phyloP scores from a whole-genome alignment of 345 rosid genomes.

The Eucalyptus erythrocorys region DNA sequence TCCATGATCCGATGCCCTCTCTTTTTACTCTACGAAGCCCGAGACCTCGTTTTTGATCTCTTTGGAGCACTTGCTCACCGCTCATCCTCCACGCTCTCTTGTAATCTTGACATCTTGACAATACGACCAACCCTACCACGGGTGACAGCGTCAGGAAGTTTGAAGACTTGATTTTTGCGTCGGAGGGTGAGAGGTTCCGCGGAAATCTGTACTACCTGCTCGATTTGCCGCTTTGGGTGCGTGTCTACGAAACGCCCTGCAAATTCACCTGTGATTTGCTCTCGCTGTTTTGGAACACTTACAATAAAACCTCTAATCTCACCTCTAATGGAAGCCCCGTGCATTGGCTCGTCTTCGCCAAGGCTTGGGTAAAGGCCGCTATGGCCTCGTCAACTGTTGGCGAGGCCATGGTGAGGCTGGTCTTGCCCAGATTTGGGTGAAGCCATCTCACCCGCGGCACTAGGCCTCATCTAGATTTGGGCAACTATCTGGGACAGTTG shows the following conservation, averaged over 20 bases:
- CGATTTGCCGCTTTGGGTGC: conserved; percentile 53
- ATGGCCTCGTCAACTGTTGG: too few relatives aligned
- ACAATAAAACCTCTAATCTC: conserved; percentile 60
- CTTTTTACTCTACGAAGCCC: not conserved
- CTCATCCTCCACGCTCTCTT: not conserved
- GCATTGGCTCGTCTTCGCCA: conserved; percentile 77
- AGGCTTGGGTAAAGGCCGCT: too few relatives aligned
- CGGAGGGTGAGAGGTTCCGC: conserved; percentile 29
- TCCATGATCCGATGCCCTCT: not conserved
- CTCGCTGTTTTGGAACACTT: conserved; percentile 56
- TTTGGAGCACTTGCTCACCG: conserved; percentile 35
- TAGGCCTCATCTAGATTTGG: too few relatives aligned
- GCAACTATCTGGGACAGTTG: too few relatives aligned
- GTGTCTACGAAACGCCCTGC: conserved; percentile 79
- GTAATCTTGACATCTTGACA: conserved; percentile 11
- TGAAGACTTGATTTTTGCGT: conserved; percentile 22
- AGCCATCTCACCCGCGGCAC: too few relatives aligned
- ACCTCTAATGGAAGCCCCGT: conserved; percentile 98
- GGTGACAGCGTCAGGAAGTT: conserved; percentile 21
- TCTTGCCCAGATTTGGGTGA: too few relatives aligned
- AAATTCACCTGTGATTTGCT: conserved; percentile 84
- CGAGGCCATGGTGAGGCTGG: too few relatives aligned
- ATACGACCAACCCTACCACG: conserved; percentile 8
- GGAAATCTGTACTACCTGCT: conserved; percentile 34
- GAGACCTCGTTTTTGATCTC: conserved; percentile 64